Base-by-base conservation (phyloP, 2,329 filamentous ascomycete species). In the Fusarium sp. region DNA sequence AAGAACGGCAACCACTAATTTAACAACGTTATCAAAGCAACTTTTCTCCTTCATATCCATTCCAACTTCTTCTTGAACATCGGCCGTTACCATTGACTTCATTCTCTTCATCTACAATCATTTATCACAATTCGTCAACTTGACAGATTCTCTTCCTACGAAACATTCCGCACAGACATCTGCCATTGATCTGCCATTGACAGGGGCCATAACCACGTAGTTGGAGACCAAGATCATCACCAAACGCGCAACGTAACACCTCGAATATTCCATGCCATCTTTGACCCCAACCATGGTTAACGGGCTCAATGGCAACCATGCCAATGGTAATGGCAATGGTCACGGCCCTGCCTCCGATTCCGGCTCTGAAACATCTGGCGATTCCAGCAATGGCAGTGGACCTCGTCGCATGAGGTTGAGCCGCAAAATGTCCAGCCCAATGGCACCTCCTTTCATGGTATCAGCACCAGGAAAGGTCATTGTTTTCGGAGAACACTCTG, bases 391-490 rank as follows among this genome's bases (percentile, higher is more conserved):
- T 57, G 76, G 78, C 66, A 77, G 72, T 59, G 58, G 78, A 64
- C 59, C 73, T 50, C 71, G 79, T 58, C 78, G 78, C 50, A 74
- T 78, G 62, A 84, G 72, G 69, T 76, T 81, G 73, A 77, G 81
- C 47, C 85, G 88, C 76, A 90, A 87, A 71, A 80, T 83, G 63
- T 90, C 88, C 13, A 87, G 81, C 56, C 88, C 88, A 5, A 88
- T 90, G 88, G 88, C 96, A 80, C 94, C 95, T 41, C 84, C 94
- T 63, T 99, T 99, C 78, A 97, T 99, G 92, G 94, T 98, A 58
- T 98, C 96, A 17, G 95, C 96, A 4, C 96, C 96, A 0, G 96
- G 95, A 67, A 99, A 99, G 79, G 96, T 97, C 76, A 99, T 99
- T 78, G 93, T 98, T 52, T 98, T 95, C 81, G 96, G 96, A 70